phyloP scores from a whole-genome alignment of 23 red algal species.

The Pyropia haitanensis region DNA sequence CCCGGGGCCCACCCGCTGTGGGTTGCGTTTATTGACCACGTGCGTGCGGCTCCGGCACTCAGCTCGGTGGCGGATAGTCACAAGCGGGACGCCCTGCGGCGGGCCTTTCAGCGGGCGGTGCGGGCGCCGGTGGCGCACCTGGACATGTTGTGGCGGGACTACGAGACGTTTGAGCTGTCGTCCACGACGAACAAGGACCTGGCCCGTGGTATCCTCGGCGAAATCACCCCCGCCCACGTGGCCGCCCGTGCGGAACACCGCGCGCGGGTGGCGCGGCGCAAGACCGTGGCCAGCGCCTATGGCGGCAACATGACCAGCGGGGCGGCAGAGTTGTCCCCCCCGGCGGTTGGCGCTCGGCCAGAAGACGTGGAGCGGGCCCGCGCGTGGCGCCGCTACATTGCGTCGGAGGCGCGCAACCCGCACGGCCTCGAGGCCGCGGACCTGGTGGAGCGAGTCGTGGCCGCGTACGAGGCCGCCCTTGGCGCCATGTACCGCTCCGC shows the following conservation, averaged over 20 bases:
- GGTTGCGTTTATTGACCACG: slow-evolving; percentile 57
- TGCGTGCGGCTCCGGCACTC: slow-evolving; percentile 23
- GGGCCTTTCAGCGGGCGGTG: slow-evolving; percentile 72
- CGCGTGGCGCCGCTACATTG: slow-evolving; percentile 62
- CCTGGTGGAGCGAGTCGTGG: slow-evolving; percentile 42
- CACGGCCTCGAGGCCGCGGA: slow-evolving; percentile 35
- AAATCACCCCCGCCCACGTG: slow-evolving; percentile 42
- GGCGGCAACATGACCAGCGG: too few relatives aligned
- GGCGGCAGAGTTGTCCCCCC: slow-evolving; percentile 34
- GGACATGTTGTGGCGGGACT: slow-evolving; percentile 70
- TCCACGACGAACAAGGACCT: slow-evolving; percentile 59
- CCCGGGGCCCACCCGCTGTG: slow-evolving; percentile 39
- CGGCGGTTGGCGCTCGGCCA: slow-evolving; percentile 11
- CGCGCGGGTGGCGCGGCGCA: slow-evolving; percentile 39
- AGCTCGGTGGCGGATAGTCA: slow-evolving; percentile 43
- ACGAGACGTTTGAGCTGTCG: slow-evolving; percentile 68
- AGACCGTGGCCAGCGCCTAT: slow-evolving; percentile 31
- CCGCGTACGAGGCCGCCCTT: slow-evolving; percentile 72
- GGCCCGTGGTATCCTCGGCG: slow-evolving; percentile 31
- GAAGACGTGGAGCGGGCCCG: slow-evolving; percentile 51
- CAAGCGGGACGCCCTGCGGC: slow-evolving; percentile 62
- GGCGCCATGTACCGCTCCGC: slow-evolving; percentile 64
- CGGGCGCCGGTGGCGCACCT: slow-evolving; percentile 61
- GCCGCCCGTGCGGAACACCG: slow-evolving; percentile 75
- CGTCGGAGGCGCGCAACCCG: slow-evolving; percentile 46